These are phyloP conservation scores for Coemansia sp. DNA, from an alignment of 192 early-diverging fungal genomes.

Conservation along the genomic window DNA sequence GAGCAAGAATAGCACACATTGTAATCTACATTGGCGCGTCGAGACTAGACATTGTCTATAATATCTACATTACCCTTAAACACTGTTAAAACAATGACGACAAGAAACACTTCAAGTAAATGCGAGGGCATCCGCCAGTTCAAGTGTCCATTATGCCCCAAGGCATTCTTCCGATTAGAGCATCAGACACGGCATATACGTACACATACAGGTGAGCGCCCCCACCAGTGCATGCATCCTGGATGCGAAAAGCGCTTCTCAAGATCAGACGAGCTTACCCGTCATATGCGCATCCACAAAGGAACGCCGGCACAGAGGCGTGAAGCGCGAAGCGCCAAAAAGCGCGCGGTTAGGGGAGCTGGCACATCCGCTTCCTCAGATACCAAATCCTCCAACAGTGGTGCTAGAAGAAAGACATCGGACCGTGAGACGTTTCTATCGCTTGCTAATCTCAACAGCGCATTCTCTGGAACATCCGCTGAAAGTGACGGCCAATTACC, in stretches of 20 bases:
- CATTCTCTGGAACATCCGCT: conserved; percentile 7
- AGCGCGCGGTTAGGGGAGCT: conserved; percentile 37
- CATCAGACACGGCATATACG: conserved; percentile 80
- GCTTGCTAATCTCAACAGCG: neutral
- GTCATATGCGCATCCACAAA: conserved; percentile 61
- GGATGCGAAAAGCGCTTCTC: conserved; percentile 80
- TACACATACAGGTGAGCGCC: conserved; percentile 85
- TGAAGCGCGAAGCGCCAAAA: conserved; percentile 42
- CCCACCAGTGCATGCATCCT: conserved; percentile 71
- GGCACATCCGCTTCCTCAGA: neutral
- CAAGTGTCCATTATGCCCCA: conserved; percentile 70
- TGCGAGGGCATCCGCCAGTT: conserved; percentile 61
- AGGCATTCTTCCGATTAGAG: conserved; percentile 73
- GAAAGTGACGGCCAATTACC: neutral
- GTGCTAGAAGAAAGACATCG: too few relatives aligned
- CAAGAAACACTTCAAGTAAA: conserved; percentile 41
- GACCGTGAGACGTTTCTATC: conserved; percentile 7
- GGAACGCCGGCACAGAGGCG: conserved; percentile 26
- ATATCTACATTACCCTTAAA: neutral
- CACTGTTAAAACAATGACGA: conserved; percentile 21
- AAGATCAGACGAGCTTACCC: conserved; percentile 74
- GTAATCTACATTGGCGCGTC: neutral
- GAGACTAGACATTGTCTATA: neutral
- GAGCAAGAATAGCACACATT: neutral
- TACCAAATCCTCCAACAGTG: too few relatives aligned